Conservation (phyloP, 2,329 filamentous ascomycete species). For the Magnaporthales sp. region DNA sequence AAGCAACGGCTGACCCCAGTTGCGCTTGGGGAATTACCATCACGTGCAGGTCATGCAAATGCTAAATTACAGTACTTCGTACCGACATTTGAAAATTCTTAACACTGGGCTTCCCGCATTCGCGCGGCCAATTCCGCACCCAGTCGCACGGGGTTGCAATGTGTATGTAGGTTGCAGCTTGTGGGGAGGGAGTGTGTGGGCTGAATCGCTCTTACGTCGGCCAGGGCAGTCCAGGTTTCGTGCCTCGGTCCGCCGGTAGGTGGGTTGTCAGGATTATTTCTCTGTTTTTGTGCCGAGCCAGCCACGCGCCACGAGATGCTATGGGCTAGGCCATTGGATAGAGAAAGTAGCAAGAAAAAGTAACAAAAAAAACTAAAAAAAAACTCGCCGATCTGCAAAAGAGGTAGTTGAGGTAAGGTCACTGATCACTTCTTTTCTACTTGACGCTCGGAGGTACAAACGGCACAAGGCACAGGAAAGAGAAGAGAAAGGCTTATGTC, state of each 20-base stretch:
- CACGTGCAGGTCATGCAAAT: too few species aligned
- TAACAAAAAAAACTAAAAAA: neutral
- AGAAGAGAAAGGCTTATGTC: too few species aligned
- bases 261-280: neutral
- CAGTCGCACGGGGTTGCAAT: neutral
- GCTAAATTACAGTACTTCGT: too few species aligned
- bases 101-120: neutral
- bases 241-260: neutral
- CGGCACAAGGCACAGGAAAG: too few species aligned
- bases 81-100: neutral
- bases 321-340: neutral
- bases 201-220: neutral
- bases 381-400: neutral
- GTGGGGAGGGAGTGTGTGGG: neutral
- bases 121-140: neutral
- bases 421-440: neutral
- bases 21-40: neutral
- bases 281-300: neutral
- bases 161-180: too few species aligned
- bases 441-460: neutral
- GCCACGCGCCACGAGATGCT: neutral
- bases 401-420: neutral
- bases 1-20: neutral
- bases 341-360: neutral
- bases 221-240: neutral